These are phyloP conservation scores for Scheffersomyces coipomensis DNA, from an alignment of 805 yeast species.

Conservation along the genomic window DNA sequence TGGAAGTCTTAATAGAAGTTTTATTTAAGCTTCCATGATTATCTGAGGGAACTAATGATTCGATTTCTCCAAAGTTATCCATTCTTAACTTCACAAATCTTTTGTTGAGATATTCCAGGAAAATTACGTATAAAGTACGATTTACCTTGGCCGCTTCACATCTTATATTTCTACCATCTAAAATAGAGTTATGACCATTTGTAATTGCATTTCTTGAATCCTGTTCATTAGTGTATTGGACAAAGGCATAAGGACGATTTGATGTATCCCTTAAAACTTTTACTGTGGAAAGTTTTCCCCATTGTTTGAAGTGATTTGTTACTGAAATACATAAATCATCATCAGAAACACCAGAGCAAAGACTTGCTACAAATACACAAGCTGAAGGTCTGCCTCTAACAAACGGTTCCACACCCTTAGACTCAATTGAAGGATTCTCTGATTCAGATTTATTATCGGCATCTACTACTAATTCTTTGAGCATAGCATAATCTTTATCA, in stretches of 20 bases:
- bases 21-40: conserved; percentile 25
- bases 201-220: conserved; percentile 69
- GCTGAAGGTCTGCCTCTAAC: conserved; percentile 72
- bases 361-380: conserved; percentile 85
- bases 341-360: conserved; percentile 63
- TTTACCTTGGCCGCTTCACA: conserved; percentile 93
- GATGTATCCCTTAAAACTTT: conserved; percentile 81
- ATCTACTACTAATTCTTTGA: not conserved
- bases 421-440: not conserved
- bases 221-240: conserved; percentile 70
- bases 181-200: conserved; percentile 63
- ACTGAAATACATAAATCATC: conserved; percentile 72
- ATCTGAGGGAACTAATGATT: conserved; percentile 51
- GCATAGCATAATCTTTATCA: not conserved
- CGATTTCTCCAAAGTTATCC: conserved; percentile 70
- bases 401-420: not conserved
- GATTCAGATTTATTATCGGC: not conserved
- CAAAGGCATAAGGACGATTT: conserved; percentile 89
- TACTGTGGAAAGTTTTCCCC: conserved; percentile 71
- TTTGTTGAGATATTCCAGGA: conserved; percentile 20
- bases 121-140: conserved; percentile 69
- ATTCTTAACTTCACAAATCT: conserved; percentile 38
- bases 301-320: conserved; percentile 61
- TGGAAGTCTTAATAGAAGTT: conserved; percentile 17
- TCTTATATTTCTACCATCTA: conserved; percentile 76